These are phyloP conservation scores for Acanthamoeba castellanii DNA, from an alignment of 208 protist genomes.

Conservation along the genomic window DNA sequence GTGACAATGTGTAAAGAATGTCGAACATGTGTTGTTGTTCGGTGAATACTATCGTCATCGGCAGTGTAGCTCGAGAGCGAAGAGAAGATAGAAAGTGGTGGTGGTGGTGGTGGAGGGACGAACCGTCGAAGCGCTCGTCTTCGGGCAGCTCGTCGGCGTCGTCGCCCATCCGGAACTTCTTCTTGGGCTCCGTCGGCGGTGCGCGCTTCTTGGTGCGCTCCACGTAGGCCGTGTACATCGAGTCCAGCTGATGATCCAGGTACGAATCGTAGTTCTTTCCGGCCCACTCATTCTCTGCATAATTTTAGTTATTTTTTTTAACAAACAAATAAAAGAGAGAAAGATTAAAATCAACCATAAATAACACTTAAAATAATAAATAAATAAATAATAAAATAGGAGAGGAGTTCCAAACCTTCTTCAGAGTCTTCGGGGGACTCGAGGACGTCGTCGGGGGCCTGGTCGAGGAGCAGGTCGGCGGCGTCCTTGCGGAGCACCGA, in stretches of 20 bases:
- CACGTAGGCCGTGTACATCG: constrained; percentile 42
- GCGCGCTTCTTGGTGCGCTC: constrained; percentile 64
- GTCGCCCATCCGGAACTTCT: constrained; percentile 41
- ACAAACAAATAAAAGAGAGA: constrained; percentile 80
- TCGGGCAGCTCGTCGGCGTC: constrained; percentile 39
- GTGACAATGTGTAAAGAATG: constrained; percentile 55
- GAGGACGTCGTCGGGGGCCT: constrained; percentile 37
- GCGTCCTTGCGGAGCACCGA: constrained; percentile 81
- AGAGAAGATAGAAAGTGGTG: background rate
- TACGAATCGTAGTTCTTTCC: constrained; percentile 13
- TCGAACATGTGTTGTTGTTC: constrained; percentile 21
- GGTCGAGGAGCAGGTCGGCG: constrained; percentile 46
- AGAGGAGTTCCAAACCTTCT: constrained; percentile 78
- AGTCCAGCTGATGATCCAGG: constrained; percentile 53
- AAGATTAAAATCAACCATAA: constrained; percentile 84
- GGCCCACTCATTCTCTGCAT: constrained; percentile 80
- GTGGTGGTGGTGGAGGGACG: background rate
- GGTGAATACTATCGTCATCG: constrained; percentile 50
- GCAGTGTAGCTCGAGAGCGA: background rate
- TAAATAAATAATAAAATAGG: constrained; percentile 85
- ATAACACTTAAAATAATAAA: constrained; percentile 4
- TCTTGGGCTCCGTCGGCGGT: background rate
- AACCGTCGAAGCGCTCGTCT: constrained; percentile 40
- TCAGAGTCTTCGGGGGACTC: constrained; percentile 43
- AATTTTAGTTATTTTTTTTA: no score